These are phyloP conservation scores for Hibiscus trionum DNA, from an alignment of 345 rosid species.

Conservation along the genomic window DNA sequence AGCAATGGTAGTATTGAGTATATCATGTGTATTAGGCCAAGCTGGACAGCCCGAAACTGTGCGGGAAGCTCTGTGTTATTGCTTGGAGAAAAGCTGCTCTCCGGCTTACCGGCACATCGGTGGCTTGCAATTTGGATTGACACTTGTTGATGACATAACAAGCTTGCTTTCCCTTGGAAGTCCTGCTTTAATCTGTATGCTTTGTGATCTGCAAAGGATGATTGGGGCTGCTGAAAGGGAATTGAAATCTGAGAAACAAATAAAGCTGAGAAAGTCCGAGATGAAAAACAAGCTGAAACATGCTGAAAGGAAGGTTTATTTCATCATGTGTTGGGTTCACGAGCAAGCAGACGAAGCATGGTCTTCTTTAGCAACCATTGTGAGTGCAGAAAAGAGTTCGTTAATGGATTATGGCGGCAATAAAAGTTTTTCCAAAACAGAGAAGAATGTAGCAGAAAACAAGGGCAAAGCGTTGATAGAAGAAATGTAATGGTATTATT, in stretches of 20 bases:
- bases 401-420: conserved; percentile 23
- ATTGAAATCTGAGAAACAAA: not conserved
- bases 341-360: conserved; percentile 64
- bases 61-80: conserved; percentile 49
- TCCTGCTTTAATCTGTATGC: conserved; percentile 20
- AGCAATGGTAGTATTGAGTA: conserved; percentile 39
- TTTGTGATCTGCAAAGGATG: conserved; percentile 72
- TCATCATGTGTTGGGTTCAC: conserved; percentile 85
- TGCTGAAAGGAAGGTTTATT: conserved; percentile 69
- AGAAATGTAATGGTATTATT: conserved; percentile 40
- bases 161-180: not conserved
- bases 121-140: conserved; percentile 57
- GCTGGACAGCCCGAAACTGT: conserved; percentile 55
- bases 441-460: conserved; percentile 20
- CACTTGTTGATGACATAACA: conserved; percentile 50
- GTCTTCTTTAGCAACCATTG: conserved; percentile 43
- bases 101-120: conserved; percentile 61
- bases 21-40: conserved; percentile 67
- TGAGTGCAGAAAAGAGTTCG: conserved; percentile 46
- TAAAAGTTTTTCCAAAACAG: conserved; percentile 16
- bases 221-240: conserved; percentile 42
- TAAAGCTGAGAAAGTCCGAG: conserved; percentile 37
- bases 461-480: conserved; percentile 47
- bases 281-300: conserved; percentile 55
- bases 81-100: conserved; percentile 82